Base-by-base conservation (phyloP, 2,329 filamentous ascomycete species). In the Emmonsiellopsis sp. region DNA sequence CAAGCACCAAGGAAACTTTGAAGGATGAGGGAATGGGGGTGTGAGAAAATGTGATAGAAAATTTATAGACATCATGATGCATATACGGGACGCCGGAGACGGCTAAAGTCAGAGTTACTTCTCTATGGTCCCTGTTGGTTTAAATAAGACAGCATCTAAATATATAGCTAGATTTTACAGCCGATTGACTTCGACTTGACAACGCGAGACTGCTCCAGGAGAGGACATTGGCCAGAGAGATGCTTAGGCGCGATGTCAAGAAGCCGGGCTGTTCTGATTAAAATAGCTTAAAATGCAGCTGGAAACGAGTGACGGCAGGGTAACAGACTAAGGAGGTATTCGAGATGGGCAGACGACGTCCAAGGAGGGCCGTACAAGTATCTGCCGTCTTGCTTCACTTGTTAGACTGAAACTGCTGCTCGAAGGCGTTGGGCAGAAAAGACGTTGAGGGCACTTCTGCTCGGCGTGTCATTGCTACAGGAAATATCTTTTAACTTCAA, bases 301-400 rank as follows among this genome's bases (percentile, higher is more conserved):
- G 20, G 20, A 38, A n/a, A 9, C 13, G 9, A 38, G 35, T 38
- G 35, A 38, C 35, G 7, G 7, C 35, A 38, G 35, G 7, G 13
- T 38, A 38, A 26, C 20, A 26, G 20, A 26, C 3, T 5, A 26
- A 5, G 20, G 3, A 26, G 20, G 20, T 26, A 3, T 26, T 26
- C 20, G 20, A 26, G 20, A 38, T 38, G 35, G 16, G 5, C 8
- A 9, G 13, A 9, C 41, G 16, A 45, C 35, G 37, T 45, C 50
- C 50, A 52, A 26, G 38, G 40, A 52, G 50, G 37, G 42, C 50
- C 10, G 26, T 45, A 26, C 50, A 52, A 52, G 50, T 52, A 52
- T 52, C 30, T 20, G n/a, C 10, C 15, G 16, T 11, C 42, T 50
- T 52, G 46, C 46, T 49, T 49, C 46, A 49, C 46, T 49, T 16